phyloP scores from a whole-genome alignment of 768 basidiomycete species.

The Leccinum uliginosum region DNA sequence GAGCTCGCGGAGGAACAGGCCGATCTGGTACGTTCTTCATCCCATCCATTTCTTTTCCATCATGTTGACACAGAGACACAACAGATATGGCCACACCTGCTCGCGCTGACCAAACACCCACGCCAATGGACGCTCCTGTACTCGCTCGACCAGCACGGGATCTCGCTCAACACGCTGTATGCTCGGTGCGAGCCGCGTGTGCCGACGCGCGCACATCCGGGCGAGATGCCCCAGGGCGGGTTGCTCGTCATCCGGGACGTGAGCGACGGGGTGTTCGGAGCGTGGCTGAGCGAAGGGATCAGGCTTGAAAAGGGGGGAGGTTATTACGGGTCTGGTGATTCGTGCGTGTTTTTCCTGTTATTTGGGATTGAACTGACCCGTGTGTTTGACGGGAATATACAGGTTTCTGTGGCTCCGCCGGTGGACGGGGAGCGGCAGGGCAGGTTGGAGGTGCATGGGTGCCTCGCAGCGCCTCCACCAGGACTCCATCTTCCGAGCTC shows the following conservation, averaged over 20 bases:
- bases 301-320: constrained; percentile 57
- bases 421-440: constrained; percentile 16
- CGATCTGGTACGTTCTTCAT: constrained; percentile 45
- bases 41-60: no score
- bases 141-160: constrained; percentile 93
- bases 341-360: constrained; percentile 37
- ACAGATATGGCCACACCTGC: constrained; percentile 68
- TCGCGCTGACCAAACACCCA: constrained; percentile 68
- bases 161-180: constrained; percentile 88
- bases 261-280: constrained; percentile 69
- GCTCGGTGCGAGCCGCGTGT: constrained; percentile 46
- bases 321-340: constrained; percentile 83
- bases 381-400: not conserved
- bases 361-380: not conserved
- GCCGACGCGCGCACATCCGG: constrained; percentile 21
- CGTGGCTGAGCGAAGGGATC: constrained; percentile 72
- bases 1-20: constrained; percentile 49
- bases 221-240: constrained; percentile 36
- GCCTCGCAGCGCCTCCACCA: no score
- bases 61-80: not conserved
- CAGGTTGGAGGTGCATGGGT: constrained; percentile 51
- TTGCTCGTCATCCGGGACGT: constrained; percentile 67
- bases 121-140: constrained; percentile 76
- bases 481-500: no score
- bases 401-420: constrained; percentile 10